Percentiles rank a stretch among this genome's conserved stretches.
phyloP scores from a whole-genome alignment of 2,329 filamentous ascomycete species.

The Nectriaceae sp. region DNA sequence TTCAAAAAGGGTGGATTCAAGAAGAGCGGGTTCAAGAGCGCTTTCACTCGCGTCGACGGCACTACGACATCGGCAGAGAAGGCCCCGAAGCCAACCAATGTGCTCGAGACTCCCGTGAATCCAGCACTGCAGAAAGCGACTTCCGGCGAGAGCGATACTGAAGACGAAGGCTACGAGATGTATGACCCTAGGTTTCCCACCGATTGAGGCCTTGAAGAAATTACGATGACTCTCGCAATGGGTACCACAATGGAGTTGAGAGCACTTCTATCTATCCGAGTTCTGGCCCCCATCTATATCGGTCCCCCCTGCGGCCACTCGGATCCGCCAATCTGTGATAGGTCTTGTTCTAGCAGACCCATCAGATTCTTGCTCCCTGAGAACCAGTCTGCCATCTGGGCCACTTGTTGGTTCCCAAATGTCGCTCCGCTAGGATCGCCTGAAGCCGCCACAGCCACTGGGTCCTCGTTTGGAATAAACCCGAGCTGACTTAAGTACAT shows the following conservation, averaged over 20 bases:
- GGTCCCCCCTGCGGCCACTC: slow-evolving; percentile 34
- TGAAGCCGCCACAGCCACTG: slow-evolving; percentile 22
- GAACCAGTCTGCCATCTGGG: slow-evolving; percentile 66
- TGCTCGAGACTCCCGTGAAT: slow-evolving; percentile 22
- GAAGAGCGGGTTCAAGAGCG: slow-evolving; percentile 81
- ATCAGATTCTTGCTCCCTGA: slow-evolving; percentile 66
- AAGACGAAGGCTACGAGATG: slow-evolving; percentile 71
- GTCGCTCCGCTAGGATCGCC: slow-evolving; percentile 20
- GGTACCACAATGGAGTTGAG: not conserved
- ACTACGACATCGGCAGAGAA: slow-evolving; percentile 37
- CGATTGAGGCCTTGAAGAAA: slow-evolving; percentile 44
- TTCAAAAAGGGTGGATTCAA: slow-evolving; percentile 75
- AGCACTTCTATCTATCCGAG: slow-evolving; percentile 6
- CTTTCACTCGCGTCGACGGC: slow-evolving; percentile 60
- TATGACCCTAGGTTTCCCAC: slow-evolving; percentile 65
- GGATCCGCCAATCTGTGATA: slow-evolving; percentile 46
- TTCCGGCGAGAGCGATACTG: slow-evolving; percentile 60
- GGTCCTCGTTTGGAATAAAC: slow-evolving; percentile 50
- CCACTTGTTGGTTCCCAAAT: slow-evolving; percentile 32
- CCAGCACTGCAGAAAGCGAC: slow-evolving; percentile 23
- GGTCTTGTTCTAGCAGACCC: slow-evolving; percentile 64
- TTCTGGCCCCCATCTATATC: slow-evolving; percentile 16
- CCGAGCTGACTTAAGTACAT: slow-evolving; percentile 66
- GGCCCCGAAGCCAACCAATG: slow-evolving; percentile 34
- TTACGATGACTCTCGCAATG: not conserved